Conservation (phyloP, 2,329 filamentous ascomycete species). For the Alternaria longipes region DNA sequence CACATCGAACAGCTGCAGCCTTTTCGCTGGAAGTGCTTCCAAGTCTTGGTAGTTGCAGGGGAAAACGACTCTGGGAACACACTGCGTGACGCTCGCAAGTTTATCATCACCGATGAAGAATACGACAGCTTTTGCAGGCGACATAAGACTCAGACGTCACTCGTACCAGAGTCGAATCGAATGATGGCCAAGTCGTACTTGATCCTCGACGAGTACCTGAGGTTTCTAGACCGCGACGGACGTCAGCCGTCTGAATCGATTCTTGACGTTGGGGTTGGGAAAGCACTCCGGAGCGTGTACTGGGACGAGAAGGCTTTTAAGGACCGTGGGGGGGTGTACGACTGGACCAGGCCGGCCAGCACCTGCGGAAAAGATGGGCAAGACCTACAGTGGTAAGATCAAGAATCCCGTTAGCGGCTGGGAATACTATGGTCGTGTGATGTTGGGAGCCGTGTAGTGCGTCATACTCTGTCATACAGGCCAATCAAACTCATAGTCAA, state of each 20-base stretch:
- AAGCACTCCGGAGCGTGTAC: slow-evolving; percentile 56
- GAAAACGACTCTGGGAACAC: slow-evolving; percentile 59
- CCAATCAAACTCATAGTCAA: not conserved
- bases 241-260: slow-evolving; percentile 46
- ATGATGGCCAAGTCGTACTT: slow-evolving; percentile 63
- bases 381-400: slow-evolving; percentile 16
- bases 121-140: slow-evolving; percentile 58
- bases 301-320: slow-evolving; percentile 60
- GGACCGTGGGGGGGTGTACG: slow-evolving; percentile 60
- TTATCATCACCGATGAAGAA: slow-evolving; percentile 60
- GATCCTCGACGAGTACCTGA: slow-evolving; percentile 61
- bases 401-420: not conserved
- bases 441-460: not conserved
- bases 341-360: slow-evolving; percentile 50
- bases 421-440: not conserved
- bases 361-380: slow-evolving; percentile 3
- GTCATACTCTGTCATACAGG: not conserved
- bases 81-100: slow-evolving; percentile 51
- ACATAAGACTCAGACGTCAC: slow-evolving; percentile 53
- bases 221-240: slow-evolving; percentile 56
- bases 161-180: slow-evolving; percentile 57
- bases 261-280: slow-evolving; percentile 59
- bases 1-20: slow-evolving; percentile 54
- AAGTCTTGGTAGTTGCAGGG: slow-evolving; percentile 62
- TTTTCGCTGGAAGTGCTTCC: slow-evolving; percentile 66